A percentile compares a stretch with the other conserved stretches of the same genome.
These are phyloP conservation scores for Pelagophyceae sp. DNA, from an alignment of 352 stramenopile genomes.

Conservation along the genomic window DNA sequence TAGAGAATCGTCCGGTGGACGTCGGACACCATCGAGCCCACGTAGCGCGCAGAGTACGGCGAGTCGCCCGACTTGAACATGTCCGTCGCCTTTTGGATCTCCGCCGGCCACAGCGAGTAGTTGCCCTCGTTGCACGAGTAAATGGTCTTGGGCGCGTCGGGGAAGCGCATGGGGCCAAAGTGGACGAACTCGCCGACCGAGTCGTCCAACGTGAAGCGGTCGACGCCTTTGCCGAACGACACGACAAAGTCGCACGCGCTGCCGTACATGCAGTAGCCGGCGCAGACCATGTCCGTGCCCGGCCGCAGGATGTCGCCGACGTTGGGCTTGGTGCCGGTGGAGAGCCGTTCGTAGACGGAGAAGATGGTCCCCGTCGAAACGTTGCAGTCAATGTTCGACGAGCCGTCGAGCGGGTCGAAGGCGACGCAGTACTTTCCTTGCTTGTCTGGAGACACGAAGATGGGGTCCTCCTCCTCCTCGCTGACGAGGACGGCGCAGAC, in stretches of 20 bases:
- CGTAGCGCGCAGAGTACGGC: slow-evolving; percentile 85
- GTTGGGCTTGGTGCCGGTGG: slow-evolving; percentile 38
- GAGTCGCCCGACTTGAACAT: slow-evolving; percentile 53
- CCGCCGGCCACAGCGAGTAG: slow-evolving; percentile 81
- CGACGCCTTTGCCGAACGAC: slow-evolving; percentile 73
- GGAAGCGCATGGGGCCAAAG: slow-evolving; percentile 86
- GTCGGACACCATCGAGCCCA: slow-evolving; percentile 96
- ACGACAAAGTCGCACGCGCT: slow-evolving; percentile 92
- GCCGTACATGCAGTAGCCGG: slow-evolving; percentile 97
- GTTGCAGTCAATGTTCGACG: slow-evolving; percentile 99
- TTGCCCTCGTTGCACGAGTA: slow-evolving; percentile 81
- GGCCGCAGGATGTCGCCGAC: slow-evolving; percentile 84
- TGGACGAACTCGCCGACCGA: slow-evolving; percentile 96
- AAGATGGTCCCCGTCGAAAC: slow-evolving; percentile 98
- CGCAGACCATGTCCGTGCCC: slow-evolving; percentile 84
- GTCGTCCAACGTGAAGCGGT: slow-evolving; percentile 93
- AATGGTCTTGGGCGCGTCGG: slow-evolving; percentile 55
- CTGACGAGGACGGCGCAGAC: slow-evolving; percentile 94
- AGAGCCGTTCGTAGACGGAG: slow-evolving; percentile 80
- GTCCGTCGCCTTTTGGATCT: slow-evolving; percentile 65
- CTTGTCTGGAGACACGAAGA: slow-evolving; percentile 71
- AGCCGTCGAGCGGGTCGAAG: slow-evolving; percentile 96
- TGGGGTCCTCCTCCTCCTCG: slow-evolving; percentile 94
- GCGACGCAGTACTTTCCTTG: slow-evolving; percentile 89
- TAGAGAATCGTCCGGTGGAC: slow-evolving; percentile 97